Evolutionary conservation across 2,329 filamentous ascomycete species (phyloP).

Genomic region (Penicillium sp.): DNA sequence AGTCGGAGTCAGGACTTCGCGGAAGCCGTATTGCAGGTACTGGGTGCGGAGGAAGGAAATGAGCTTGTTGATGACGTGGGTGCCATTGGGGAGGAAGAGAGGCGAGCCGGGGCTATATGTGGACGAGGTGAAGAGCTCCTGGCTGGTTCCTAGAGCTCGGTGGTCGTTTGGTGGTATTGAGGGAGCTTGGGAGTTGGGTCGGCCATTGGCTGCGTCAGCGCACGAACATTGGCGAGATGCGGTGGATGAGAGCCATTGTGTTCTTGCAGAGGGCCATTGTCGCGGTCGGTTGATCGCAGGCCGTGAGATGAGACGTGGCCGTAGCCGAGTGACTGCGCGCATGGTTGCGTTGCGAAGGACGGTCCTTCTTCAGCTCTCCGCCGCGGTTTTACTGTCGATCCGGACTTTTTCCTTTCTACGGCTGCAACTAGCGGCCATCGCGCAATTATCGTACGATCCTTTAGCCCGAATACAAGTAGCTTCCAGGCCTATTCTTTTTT

Average conservation of each 20-base stretch:
- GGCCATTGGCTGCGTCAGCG: slow-evolving; percentile 23
- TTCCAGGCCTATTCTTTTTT: too few species aligned
- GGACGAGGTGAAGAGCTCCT: slow-evolving; percentile 78
- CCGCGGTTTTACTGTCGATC: slow-evolving; percentile 15
- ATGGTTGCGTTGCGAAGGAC: slow-evolving; percentile 22
- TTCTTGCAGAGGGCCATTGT: slow-evolving; percentile 5
- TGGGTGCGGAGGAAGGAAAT: slow-evolving; percentile 80
- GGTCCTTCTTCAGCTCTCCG: not conserved
- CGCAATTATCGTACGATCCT: not conserved
- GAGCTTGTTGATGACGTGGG: slow-evolving; percentile 80
- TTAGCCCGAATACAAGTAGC: too few species aligned
- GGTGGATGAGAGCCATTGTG: slow-evolving; percentile 23
- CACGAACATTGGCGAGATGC: slow-evolving; percentile 25
- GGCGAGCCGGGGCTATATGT: slow-evolving; percentile 82
- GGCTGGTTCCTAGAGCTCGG: slow-evolving; percentile 53
- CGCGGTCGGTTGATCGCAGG: slow-evolving; percentile 2
- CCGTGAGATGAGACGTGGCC: slow-evolving; percentile 16
- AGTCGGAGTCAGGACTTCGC: slow-evolving; percentile 85
- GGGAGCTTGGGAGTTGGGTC: slow-evolving; percentile 21
- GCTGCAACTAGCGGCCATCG: not conserved
- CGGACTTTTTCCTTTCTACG: not conserved
- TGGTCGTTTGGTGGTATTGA: slow-evolving; percentile 51
- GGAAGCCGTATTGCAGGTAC: slow-evolving; percentile 81
- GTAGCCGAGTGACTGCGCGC: slow-evolving; percentile 25
- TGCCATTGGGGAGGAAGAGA: slow-evolving; percentile 79